Evolutionary conservation across 306 rosid genomes (phyloP).

Genomic region (Canavalia gladiata): DNA sequence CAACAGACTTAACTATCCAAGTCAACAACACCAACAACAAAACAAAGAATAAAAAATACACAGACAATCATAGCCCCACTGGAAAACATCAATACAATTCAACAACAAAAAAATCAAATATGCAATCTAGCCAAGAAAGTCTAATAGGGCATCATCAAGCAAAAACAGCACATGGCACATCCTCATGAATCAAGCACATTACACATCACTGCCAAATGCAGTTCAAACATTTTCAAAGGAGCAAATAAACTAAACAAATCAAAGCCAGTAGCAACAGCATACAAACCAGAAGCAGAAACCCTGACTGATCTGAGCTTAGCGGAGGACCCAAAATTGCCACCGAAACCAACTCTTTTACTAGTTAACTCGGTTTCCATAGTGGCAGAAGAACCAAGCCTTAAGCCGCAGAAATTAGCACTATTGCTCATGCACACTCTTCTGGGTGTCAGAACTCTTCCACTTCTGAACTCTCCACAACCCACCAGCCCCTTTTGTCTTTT

Average conservation of each 20-base stretch:
- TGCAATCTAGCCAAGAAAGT: slow-evolving; percentile 1
- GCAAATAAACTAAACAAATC: slow-evolving; percentile 30
- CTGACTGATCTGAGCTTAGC: slow-evolving; percentile 73
- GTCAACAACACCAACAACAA: slow-evolving; percentile 8
- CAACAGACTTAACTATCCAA: slow-evolving; percentile 24
- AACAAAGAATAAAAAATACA: background rate
- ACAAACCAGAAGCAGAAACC: slow-evolving; percentile 83
- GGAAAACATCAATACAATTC: background rate
- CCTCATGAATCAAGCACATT: slow-evolving; percentile 29
- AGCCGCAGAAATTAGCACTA: slow-evolving; percentile 52
- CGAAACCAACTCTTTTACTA: slow-evolving; percentile 52
- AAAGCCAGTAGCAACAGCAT: slow-evolving; percentile 30
- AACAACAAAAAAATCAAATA: slow-evolving; percentile 18
- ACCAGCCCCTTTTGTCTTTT: slow-evolving; percentile 54
- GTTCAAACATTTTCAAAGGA: slow-evolving; percentile 2
- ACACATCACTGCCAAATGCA: slow-evolving; percentile 11
- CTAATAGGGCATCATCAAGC: slow-evolving; percentile 39
- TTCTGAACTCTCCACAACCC: slow-evolving; percentile 57
- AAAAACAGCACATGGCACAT: slow-evolving; percentile 3
- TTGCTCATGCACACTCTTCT: slow-evolving; percentile 58
- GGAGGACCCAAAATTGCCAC: slow-evolving; percentile 59
- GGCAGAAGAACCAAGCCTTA: slow-evolving; percentile 58
- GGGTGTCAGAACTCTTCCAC: slow-evolving; percentile 49
- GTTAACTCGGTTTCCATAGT: slow-evolving; percentile 61
- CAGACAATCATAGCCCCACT: background rate